Conservation (phyloP, 208 protist species). For the Acanthamoeba sp. region DNA sequence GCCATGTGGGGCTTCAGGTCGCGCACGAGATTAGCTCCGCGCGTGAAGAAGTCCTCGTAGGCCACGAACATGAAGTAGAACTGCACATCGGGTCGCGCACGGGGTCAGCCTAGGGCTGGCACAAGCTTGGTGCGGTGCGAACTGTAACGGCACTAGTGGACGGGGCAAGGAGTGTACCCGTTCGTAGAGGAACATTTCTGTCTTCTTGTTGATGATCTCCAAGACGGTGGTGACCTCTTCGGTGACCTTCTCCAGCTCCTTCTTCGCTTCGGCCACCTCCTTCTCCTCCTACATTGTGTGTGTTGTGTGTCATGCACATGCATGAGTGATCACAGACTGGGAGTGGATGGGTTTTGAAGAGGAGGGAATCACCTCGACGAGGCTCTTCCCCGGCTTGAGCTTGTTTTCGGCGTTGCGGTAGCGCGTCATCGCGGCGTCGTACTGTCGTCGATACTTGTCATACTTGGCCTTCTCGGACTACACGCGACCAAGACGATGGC, state of each 20-base stretch:
- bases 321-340: neutral
- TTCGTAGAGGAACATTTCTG: neutral
- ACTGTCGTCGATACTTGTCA: conserved; percentile 24
- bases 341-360: neutral
- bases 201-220: conserved; percentile 36
- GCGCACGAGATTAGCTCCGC: neutral
- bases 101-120: too few relatives aligned
- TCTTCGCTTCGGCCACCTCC: conserved; percentile 48
- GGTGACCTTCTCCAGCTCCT: neutral
- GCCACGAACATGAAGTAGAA: neutral
- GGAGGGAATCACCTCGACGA: neutral
- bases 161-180: neutral
- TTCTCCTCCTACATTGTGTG: conserved; percentile 48
- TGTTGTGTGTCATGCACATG: neutral
- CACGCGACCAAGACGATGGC: neutral
- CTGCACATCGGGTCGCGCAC: too few relatives aligned
- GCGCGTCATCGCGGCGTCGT: conserved; percentile 9
- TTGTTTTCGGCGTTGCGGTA: conserved; percentile 50
- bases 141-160: too few relatives aligned
- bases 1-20: conserved; percentile 16
- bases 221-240: conserved; percentile 18
- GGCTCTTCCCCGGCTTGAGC: conserved; percentile 15
- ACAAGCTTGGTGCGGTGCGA: too few relatives aligned
- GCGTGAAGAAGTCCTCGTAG: conserved; percentile 54
- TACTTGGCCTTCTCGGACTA: conserved; percentile 26